Conservation (phyloP, 2,329 filamentous ascomycete genomes). For the Byssoonygena ceratinophila region DNA sequence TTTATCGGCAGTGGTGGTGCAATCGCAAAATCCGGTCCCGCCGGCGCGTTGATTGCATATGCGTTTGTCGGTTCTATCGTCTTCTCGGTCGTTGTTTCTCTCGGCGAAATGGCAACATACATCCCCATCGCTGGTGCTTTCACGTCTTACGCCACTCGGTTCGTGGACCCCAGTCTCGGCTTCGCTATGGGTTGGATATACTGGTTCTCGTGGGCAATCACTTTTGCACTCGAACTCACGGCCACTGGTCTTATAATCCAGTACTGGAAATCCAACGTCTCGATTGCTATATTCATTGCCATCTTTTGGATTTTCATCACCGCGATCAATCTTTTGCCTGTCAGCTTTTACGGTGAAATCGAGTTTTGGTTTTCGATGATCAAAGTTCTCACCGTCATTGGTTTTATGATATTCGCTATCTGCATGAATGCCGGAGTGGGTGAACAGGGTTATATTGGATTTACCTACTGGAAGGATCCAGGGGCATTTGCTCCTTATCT, state of each 20-base stretch:
- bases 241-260: slow-evolving; percentile 65
- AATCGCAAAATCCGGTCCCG: slow-evolving; percentile 54
- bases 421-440: slow-evolving; percentile 64
- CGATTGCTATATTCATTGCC: slow-evolving; percentile 60
- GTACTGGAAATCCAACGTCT: slow-evolving; percentile 56
- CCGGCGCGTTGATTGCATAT: slow-evolving; percentile 57
- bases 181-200: slow-evolving; percentile 78
- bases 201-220: slow-evolving; percentile 68
- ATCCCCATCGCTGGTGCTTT: slow-evolving; percentile 69
- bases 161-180: slow-evolving; percentile 60
- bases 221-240: slow-evolving; percentile 61
- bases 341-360: slow-evolving; percentile 62
- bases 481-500: slow-evolving; percentile 50
- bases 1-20: slow-evolving; percentile 58
- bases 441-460: slow-evolving; percentile 60
- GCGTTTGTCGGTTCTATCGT: slow-evolving; percentile 60
- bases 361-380: slow-evolving; percentile 70
- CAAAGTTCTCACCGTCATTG: slow-evolving; percentile 64
- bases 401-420: slow-evolving; percentile 66
- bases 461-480: slow-evolving; percentile 58
- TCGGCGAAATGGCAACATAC: slow-evolving; percentile 62
- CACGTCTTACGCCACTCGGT: slow-evolving; percentile 63
- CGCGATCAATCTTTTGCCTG: slow-evolving; percentile 57
- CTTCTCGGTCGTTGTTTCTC: slow-evolving; percentile 60
- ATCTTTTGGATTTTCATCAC: slow-evolving; percentile 65